Percentiles rank a stretch among this genome's conserved stretches.
These are phyloP conservation scores for Fraxinus angustifolia DNA, from an alignment of 305 asterid species.

Conservation along the genomic window DNA sequence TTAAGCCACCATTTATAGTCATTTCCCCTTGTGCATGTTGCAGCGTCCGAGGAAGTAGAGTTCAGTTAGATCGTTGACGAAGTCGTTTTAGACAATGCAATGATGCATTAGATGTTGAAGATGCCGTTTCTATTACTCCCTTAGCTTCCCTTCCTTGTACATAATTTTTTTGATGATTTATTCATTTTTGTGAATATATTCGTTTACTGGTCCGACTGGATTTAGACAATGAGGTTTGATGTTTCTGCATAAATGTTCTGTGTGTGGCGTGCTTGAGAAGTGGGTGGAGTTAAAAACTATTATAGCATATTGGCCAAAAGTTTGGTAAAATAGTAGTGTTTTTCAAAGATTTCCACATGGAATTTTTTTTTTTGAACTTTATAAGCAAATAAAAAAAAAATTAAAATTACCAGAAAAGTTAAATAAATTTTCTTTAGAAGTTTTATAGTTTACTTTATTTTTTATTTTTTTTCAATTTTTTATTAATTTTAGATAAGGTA, in stretches of 20 bases:
- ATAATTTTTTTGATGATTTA: constrained; percentile 19
- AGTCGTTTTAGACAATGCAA: neutral
- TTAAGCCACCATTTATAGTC: neutral
- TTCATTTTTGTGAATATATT: neutral
- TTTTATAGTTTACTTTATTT: too few species aligned
- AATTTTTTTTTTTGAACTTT: too few species aligned
- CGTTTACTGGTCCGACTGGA: neutral
- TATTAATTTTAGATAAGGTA: neutral
- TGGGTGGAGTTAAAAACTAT: neutral
- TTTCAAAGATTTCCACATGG: neutral
- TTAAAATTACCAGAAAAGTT: neutral
- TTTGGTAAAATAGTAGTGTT: neutral
- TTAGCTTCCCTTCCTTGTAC: neutral
- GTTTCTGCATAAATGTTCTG: neutral
- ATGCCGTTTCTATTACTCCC: neutral
- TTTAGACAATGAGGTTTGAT: neutral
- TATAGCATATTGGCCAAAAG: neutral
- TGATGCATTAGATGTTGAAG: neutral
- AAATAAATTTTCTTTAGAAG: neutral
- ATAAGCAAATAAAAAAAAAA: too few species aligned
- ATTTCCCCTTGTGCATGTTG: neutral
- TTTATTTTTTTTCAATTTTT: neutral
- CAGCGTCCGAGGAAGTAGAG: neutral
- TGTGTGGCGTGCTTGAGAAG: neutral
- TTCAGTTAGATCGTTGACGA: neutral